Percentiles rank a stretch among this genome's conserved stretches.
Conservation (phyloP, 495 filamentous ascomycete species). For the Penicillium daleae region DNA sequence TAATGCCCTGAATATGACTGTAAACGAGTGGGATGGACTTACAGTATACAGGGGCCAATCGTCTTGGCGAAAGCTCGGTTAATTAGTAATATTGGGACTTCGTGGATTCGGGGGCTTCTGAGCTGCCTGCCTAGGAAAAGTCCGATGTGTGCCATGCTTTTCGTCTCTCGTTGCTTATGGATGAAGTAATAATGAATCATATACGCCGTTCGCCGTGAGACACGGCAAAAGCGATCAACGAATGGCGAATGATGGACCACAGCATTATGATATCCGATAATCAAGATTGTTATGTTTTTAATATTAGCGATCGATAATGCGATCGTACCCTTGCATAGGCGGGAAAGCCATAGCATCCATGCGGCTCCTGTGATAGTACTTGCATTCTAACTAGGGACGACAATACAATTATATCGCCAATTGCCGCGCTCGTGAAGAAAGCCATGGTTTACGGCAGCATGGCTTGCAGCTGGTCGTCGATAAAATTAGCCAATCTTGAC, state of each 20-base stretch:
- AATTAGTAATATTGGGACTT: too few relatives aligned
- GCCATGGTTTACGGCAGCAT: conserved; percentile 11
- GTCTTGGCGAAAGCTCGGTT: not conserved
- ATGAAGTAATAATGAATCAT: not conserved
- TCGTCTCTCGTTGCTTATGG: not conserved
- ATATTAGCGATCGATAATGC: conserved; percentile 6
- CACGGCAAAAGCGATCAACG: not conserved
- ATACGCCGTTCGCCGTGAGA: not conserved
- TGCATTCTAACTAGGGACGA: not conserved
- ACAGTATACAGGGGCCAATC: conserved; percentile 3
- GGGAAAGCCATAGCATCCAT: conserved; percentile 15
- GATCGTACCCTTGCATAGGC: conserved; percentile 20
- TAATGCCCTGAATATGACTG: conserved; percentile 1
- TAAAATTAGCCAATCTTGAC: conserved; percentile 13
- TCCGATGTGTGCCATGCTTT: not conserved
- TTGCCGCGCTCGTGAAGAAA: conserved; percentile 16
- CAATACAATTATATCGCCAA: conserved; percentile 22
- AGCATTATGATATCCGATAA: not conserved
- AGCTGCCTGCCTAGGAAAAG: conserved; percentile 3
- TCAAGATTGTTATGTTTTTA: not conserved
- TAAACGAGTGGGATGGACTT: not conserved
- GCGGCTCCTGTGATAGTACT: too few relatives aligned
- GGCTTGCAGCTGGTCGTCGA: conserved; percentile 12
- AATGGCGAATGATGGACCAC: not conserved
- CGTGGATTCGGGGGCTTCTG: not conserved